Evolutionary conservation across 2,329 filamentous ascomycete genomes (phyloP), one percentile per base, ranked within the genome.

Genomic region (Penicillium sp.): DNA sequence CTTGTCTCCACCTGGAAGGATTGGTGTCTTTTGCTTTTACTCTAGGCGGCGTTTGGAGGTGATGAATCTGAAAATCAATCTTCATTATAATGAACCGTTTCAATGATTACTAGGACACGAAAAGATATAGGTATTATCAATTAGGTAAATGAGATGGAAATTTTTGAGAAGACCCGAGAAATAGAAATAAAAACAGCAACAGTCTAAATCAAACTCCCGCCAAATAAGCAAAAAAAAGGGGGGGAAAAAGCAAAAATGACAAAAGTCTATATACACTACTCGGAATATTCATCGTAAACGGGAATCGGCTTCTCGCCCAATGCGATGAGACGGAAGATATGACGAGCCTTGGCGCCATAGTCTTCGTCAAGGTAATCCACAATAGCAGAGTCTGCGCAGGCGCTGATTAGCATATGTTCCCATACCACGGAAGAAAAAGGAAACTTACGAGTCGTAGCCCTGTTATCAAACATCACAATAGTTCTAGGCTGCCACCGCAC

Each of bases 391-490:
- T 82, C 78, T 81, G 56, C 26, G 42, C 8, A 10, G 13, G 29
- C 29, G 29, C 29, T 31, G 25, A 60, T 66, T 63, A 65, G 61
- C 43, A 54, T 51, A 23, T 19, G 14, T 13, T 27, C n/a, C 23
- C 8, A 43, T 10, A 23, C 4, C 11, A 14, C 13, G 11, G 39
- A 25, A 8, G 9, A 47, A 45, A 48, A 42, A 29, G 21, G 35
- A 35, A 42, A 73, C 77, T 68, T 71, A 81, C 78, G 78, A 51
- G 78, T 73, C 29, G 78, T 79, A 44, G 69, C 74, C 47, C 80
- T 72, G 54, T 81, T 80, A 63, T 81, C 79, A 66, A 81, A 81
- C 63, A 82, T 78, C 16, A 83, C 80, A 51, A 83, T 77, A 2
- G 79, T 80, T 57, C 75, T 73, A 7, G 80, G 80, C 63, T 78